Evolutionary conservation across 768 basidiomycete genomes (phyloP), one percentile per base, ranked within the genome.

Genomic region (Suillus sp.): DNA sequence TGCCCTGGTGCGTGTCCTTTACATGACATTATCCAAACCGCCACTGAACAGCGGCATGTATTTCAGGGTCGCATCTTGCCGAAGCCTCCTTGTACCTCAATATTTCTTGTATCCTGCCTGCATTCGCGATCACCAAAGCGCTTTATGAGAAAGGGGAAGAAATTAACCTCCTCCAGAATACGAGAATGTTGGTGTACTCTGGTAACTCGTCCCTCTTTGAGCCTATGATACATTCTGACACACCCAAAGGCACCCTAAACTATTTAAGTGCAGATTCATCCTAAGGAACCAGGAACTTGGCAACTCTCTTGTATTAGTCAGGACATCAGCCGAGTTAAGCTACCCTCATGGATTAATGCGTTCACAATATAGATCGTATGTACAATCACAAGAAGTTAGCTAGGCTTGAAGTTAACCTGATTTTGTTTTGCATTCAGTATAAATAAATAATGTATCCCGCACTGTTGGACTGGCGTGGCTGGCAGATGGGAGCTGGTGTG

Each of bases 61-160:
- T 54, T 54, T n/a, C 32, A 54, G 53, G 53, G 7, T 13, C 13
- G 16, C 65, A 77, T 64, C 66, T 80, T 8, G 79, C 75, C 0
- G 71, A 76, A 62, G 66, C 71, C 51, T 74, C 76, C 0, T 42
- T 79, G 47, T 81, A 78, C 65, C 62, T 80, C 27, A 75, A 71
- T 57, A 74, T 81, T 16, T 62, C 75, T 6, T 75, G 70, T 45
- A 71, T 80, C 35, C 70, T 81, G n/a, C 70, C 79, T 7, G 67
- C 73, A 9, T 79, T 83, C 55, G 62, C 76, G 22, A 78, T 84
- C 34, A 65, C 67, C 3, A 80, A 79, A 64, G 72, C 75, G 3
- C 42, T 74, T 4, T 75, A 78, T 57, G 67, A 64, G 20, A 53
- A 20, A 34, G 53, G 53, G 2, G 30, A 54, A 54, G 53, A 54